These are phyloP conservation scores for Pezicula neosporulosa DNA, from an alignment of 2,329 filamentous ascomycete species.

Conservation along the genomic window DNA sequence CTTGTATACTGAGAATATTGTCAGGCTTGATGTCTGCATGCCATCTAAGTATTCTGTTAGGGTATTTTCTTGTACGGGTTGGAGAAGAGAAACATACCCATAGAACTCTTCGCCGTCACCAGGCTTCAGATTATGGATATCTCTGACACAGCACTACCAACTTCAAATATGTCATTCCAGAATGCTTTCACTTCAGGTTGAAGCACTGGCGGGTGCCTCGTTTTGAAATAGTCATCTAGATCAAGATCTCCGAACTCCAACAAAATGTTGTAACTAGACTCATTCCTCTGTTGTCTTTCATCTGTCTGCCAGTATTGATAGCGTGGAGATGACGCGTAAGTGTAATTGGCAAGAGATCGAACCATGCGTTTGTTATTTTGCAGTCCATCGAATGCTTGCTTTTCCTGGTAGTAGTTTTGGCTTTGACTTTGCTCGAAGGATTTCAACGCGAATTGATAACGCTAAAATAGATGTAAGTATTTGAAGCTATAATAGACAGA, in stretches of 20 bases:
- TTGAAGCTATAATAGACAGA: no score
- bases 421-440: conserved; percentile 16
- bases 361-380: conserved; percentile 23
- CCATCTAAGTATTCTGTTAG: conserved; percentile 25
- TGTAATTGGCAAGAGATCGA: conserved; percentile 26
- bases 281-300: neutral
- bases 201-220: conserved; percentile 23
- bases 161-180: conserved; percentile 28
- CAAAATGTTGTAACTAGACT: conserved; percentile 25
- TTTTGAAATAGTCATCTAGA: conserved; percentile 25
- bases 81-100: conserved; percentile 14
- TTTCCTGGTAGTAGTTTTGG: conserved; percentile 25
- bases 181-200: conserved; percentile 24
- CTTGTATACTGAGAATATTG: conserved; percentile 29
- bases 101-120: conserved; percentile 7
- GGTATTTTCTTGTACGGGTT: neutral
- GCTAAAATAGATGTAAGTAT: conserved; percentile 1
- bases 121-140: conserved; percentile 21
- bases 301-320: neutral
- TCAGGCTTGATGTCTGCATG: conserved; percentile 34
- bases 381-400: conserved; percentile 25
- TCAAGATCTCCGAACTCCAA: conserved; percentile 33
- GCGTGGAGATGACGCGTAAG: conserved; percentile 6
- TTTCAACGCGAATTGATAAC: conserved; percentile 29
- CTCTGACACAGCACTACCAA: conserved; percentile 26